Percentiles rank a stretch among this genome's conserved stretches.
Conservation (phyloP, 148 eudicot species). For the Rhododendron ovatum region DNA sequence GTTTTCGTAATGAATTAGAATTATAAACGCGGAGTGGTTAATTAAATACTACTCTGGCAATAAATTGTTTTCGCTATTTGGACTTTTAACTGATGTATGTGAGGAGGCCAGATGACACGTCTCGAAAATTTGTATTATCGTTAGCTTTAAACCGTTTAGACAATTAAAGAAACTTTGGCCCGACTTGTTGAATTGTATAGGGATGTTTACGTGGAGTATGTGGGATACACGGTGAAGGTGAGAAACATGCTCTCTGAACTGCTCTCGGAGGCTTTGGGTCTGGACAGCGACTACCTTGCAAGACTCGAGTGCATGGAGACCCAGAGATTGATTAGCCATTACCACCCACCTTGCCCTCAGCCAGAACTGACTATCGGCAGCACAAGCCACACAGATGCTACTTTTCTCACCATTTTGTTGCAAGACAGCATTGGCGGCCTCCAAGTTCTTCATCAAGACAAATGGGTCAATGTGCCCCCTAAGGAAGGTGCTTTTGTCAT, state of each 20-base stretch:
- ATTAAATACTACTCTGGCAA: too few relatives aligned
- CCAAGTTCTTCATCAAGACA: conserved; percentile 21
- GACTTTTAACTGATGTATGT: too few relatives aligned
- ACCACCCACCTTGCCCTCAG: conserved; percentile 45
- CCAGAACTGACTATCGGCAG: conserved; percentile 37
- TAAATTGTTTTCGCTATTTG: too few relatives aligned
- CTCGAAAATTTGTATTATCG: too few relatives aligned
- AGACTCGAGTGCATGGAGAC: conserved; percentile 34
- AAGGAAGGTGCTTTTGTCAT: conserved; percentile 35
- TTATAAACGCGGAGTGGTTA: too few relatives aligned
- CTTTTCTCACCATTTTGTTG: conserved; percentile 30
- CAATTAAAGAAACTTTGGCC: too few relatives aligned
- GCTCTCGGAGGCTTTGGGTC: conserved; percentile 41
- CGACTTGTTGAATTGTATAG: not conserved
- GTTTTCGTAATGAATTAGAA: too few relatives aligned
- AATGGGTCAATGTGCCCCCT: conserved; percentile 36
- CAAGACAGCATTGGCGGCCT: conserved; percentile 19
- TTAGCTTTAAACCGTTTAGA: too few relatives aligned
- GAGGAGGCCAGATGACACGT: too few relatives aligned
- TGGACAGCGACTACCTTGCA: conserved; percentile 25
- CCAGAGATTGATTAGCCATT: conserved; percentile 31
- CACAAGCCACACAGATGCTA: conserved; percentile 37
- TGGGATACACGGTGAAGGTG: not conserved
- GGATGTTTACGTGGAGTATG: not conserved
- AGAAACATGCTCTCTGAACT: conserved; percentile 11